Conservation (phyloP, 73 alveolate genomes). For the Stentor roeselii region DNA sequence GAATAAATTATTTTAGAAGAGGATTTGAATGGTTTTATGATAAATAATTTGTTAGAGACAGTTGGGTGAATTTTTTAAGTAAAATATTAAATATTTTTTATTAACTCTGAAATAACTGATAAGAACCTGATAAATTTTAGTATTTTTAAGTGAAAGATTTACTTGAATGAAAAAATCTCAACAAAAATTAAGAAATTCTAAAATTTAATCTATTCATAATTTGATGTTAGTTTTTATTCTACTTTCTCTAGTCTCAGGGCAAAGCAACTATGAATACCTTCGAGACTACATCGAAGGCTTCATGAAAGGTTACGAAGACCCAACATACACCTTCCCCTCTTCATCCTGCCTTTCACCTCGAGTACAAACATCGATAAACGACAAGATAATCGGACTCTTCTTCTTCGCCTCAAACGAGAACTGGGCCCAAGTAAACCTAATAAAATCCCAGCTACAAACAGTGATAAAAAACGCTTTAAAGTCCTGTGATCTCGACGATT, state of each 20-base stretch:
- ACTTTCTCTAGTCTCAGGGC: neutral
- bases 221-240: neutral
- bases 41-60: too few relatives aligned
- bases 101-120: too few relatives aligned
- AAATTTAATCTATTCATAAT: too few relatives aligned
- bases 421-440: neutral
- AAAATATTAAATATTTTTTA: too few relatives aligned
- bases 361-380: neutral
- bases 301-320: neutral
- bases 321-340: neutral
- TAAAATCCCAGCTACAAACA: neutral
- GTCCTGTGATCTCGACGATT: neutral
- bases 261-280: neutral
- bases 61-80: too few relatives aligned
- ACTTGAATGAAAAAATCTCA: too few relatives aligned
- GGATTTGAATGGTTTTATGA: too few relatives aligned
- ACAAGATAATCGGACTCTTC: neutral
- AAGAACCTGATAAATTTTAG: too few relatives aligned
- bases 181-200: too few relatives aligned
- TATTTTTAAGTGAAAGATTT: too few relatives aligned
- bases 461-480: neutral
- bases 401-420: neutral
- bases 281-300: neutral
- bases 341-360: neutral
- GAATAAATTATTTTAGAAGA: too few relatives aligned